phyloP scores from a whole-genome alignment of 371 early-diverging fungal genomes.

The Sporodiniella umbellata region DNA sequence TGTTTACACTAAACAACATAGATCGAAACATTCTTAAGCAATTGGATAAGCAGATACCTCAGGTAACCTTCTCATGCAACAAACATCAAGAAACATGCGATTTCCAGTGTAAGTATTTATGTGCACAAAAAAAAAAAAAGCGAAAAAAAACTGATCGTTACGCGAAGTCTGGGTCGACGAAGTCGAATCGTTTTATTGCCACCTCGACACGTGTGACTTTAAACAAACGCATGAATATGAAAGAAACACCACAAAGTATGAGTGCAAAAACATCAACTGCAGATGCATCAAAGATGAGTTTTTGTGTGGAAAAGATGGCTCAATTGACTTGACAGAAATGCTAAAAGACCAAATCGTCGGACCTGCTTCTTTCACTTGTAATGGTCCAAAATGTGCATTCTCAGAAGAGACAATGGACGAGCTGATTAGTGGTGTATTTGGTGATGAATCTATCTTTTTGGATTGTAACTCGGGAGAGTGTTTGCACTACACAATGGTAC shows the following conservation, averaged over 20 bases:
- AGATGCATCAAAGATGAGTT: conserved; percentile 71
- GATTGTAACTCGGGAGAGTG: conserved; percentile 81
- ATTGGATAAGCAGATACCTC: conserved; percentile 59
- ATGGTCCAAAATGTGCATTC: conserved; percentile 60
- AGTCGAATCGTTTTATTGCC: conserved; percentile 76
- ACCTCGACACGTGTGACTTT: conserved; percentile 62
- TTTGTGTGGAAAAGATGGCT: conserved; percentile 77
- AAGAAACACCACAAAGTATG: conserved; percentile 50
- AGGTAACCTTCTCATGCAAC: conserved; percentile 70
- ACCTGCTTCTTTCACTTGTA: conserved; percentile 71
- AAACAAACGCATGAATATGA: conserved; percentile 34
- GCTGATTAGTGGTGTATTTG: conserved; percentile 68
- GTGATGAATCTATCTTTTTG: conserved; percentile 72
- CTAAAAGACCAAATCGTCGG: conserved; percentile 71
- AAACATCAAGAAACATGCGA: conserved; percentile 52
- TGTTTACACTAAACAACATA: conserved; percentile 8
- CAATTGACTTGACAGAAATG: conserved; percentile 71
- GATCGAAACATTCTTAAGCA: conserved; percentile 63
- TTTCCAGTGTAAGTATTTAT: conserved; percentile 67
- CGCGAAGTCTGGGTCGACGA: conserved; percentile 71
- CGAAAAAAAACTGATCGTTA: too few relatives aligned
- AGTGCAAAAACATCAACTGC: conserved; percentile 68
- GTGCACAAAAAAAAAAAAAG: too few relatives aligned
- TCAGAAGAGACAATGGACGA: conserved; percentile 76
- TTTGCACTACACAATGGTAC: conserved; percentile 83